Evolutionary conservation across 345 rosid genomes (phyloP).

Genomic region (Chamaenerion angustifolium): DNA sequence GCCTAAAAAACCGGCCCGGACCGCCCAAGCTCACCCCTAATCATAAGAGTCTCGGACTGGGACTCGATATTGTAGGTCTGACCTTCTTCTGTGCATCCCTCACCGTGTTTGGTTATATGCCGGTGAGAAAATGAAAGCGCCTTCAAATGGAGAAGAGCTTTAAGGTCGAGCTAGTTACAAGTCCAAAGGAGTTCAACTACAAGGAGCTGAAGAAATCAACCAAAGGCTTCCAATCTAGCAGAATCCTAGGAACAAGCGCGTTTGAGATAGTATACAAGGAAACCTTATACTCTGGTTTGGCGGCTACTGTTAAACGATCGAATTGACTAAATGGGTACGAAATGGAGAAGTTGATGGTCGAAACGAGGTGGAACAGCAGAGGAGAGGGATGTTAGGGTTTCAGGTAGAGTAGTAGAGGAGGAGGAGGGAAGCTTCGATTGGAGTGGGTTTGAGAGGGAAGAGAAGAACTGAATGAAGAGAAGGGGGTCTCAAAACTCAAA

Average conservation of each 20-base stretch:
- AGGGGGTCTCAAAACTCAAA: no score
- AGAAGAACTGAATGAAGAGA: no score
- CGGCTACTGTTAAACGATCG: slow-evolving; percentile 79
- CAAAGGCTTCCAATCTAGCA: slow-evolving; percentile 66
- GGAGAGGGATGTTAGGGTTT: no score
- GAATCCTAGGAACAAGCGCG: slow-evolving; percentile 74
- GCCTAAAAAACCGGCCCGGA: no score
- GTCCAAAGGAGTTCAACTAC: slow-evolving; percentile 61
- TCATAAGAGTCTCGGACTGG: slow-evolving; percentile 43
- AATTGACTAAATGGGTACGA: no score
- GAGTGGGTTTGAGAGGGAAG: no score
- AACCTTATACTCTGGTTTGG: slow-evolving; percentile 35
- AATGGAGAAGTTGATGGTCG: no score
- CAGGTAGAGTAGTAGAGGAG: no score
- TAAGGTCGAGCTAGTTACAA: slow-evolving; percentile 53
- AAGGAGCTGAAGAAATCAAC: slow-evolving; percentile 66
- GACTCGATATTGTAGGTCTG: slow-evolving; percentile 64
- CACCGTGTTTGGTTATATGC: slow-evolving; percentile 41
- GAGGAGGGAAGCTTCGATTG: no score
- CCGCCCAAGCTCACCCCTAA: no score
- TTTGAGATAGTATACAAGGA: slow-evolving; percentile 89
- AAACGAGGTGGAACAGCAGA: no score
- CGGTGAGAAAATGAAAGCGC: slow-evolving; percentile 46
- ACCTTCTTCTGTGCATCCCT: slow-evolving; percentile 55
- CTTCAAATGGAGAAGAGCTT: slow-evolving; percentile 35